phyloP scores from a whole-genome alignment of 257 asterid species.

The Solanum rostratum region DNA sequence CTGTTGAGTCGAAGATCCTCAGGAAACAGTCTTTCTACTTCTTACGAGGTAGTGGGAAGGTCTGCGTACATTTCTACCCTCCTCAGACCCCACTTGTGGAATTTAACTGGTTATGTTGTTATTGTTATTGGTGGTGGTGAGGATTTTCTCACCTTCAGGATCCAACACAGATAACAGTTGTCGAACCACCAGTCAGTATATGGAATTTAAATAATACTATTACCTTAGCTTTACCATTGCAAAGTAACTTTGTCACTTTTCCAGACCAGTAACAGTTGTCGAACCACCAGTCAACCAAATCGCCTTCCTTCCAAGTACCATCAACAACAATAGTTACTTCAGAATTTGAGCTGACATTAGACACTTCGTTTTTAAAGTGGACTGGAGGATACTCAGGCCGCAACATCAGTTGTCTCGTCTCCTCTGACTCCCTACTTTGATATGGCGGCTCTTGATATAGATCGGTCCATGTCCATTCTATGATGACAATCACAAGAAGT shows the following conservation, averaged over 20 bases:
- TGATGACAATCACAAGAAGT: background rate
- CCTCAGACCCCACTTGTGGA: no score
- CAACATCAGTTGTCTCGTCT: conserved; percentile 31
- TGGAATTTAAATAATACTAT: background rate
- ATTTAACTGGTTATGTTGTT: no score
- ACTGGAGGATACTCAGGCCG: conserved; percentile 58
- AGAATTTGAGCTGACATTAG: background rate
- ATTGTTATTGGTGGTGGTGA: no score
- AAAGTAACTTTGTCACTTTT: background rate
- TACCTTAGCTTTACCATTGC: background rate
- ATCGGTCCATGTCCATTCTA: conserved; percentile 15
- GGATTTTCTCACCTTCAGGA: no score
- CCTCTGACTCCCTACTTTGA: background rate
- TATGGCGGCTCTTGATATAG: conserved; percentile 27
- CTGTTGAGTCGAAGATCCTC: no score
- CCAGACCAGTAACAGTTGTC: background rate
- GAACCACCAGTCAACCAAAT: background rate
- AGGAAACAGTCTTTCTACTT: no score
- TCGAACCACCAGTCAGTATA: no score
- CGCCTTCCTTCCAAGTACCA: background rate
- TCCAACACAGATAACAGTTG: no score
- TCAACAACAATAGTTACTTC: background rate
- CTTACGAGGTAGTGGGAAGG: no score
- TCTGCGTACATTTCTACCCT: no score
- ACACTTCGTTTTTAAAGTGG: background rate